These are phyloP conservation scores for Pleurotus platypus DNA, from an alignment of 768 basidiomycete species.

Conservation along the genomic window DNA sequence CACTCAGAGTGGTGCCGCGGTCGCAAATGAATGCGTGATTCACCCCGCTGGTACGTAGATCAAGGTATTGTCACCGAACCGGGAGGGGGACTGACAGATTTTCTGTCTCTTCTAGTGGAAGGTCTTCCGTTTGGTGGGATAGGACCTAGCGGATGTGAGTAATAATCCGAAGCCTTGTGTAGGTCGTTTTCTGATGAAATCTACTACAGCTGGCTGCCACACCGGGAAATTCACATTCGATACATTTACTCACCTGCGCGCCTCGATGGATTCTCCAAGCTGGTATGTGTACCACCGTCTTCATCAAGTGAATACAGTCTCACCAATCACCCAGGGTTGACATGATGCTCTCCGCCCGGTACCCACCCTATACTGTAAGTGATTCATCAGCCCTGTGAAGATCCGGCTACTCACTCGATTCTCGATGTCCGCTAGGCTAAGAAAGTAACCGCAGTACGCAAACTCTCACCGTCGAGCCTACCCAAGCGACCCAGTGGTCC, in stretches of 20 bases:
- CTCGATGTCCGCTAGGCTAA: slow-evolving; percentile 17
- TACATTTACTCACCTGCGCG: slow-evolving; percentile 70
- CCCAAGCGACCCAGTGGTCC: slow-evolving; percentile 44
- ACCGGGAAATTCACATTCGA: slow-evolving; percentile 76
- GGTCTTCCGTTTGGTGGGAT: slow-evolving; percentile 75
- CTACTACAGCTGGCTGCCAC: slow-evolving; percentile 52
- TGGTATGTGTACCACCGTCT: slow-evolving; percentile 33
- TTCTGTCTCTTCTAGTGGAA: slow-evolving; percentile 31
- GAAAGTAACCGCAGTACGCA: slow-evolving; percentile 26
- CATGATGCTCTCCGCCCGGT: slow-evolving; percentile 45
- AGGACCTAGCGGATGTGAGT: slow-evolving; percentile 69
- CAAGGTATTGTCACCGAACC: too few species aligned
- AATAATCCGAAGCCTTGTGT: neutral
- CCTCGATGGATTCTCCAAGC: slow-evolving; percentile 55
- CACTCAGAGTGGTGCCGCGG: slow-evolving; percentile 67
- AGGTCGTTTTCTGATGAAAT: neutral
- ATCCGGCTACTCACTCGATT: too few species aligned
- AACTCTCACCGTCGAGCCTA: slow-evolving; percentile 25
- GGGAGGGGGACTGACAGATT: too few species aligned
- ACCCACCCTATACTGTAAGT: slow-evolving; percentile 56
- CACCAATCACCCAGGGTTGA: slow-evolving; percentile 41
- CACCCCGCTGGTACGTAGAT: slow-evolving; percentile 47
- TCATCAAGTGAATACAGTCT: too few species aligned
- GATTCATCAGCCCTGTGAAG: too few species aligned
- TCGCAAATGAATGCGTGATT: slow-evolving; percentile 68